Conservation (phyloP, 495 filamentous ascomycete species). For the Penicillium mononematosum region DNA sequence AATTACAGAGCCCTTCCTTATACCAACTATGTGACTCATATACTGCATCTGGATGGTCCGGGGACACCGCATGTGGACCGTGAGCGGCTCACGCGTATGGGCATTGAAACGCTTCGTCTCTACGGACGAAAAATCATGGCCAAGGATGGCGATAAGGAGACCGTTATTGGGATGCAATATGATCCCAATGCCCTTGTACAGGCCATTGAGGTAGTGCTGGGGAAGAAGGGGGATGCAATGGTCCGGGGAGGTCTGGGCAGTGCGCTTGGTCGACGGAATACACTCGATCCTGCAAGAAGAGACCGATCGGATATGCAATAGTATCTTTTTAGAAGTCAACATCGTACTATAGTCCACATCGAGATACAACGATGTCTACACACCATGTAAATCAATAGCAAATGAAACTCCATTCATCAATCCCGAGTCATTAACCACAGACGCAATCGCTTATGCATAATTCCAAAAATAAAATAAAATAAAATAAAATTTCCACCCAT, state of each 20-base stretch:
- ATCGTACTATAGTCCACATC: background rate
- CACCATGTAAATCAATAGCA: background rate
- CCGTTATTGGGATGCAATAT: slow-evolving; percentile 60
- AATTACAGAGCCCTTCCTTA: slow-evolving; percentile 30
- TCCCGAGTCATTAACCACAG: background rate
- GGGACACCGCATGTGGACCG: slow-evolving; percentile 70
- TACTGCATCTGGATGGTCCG: slow-evolving; percentile 75
- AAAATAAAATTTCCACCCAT: background rate
- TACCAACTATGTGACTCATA: slow-evolving; percentile 74
- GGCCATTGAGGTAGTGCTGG: slow-evolving; percentile 76
- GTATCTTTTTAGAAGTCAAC: background rate
- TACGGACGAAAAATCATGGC: slow-evolving; percentile 64
- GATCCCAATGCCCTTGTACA: slow-evolving; percentile 73
- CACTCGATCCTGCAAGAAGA: slow-evolving; percentile 44
- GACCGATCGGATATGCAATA: slow-evolving; percentile 5
- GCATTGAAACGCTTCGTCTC: slow-evolving; percentile 72
- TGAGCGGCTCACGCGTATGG: slow-evolving; percentile 58
- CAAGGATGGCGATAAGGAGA: slow-evolving; percentile 27
- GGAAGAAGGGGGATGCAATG: slow-evolving; percentile 58
- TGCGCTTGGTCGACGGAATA: slow-evolving; percentile 67
- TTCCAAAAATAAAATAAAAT: background rate
- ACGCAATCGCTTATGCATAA: background rate
- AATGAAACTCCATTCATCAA: background rate
- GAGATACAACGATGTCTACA: background rate
- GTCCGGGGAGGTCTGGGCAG: slow-evolving; percentile 40